phyloP scores from a whole-genome alignment of 116 monocot genomes.

The Cymodocea nodosa region DNA sequence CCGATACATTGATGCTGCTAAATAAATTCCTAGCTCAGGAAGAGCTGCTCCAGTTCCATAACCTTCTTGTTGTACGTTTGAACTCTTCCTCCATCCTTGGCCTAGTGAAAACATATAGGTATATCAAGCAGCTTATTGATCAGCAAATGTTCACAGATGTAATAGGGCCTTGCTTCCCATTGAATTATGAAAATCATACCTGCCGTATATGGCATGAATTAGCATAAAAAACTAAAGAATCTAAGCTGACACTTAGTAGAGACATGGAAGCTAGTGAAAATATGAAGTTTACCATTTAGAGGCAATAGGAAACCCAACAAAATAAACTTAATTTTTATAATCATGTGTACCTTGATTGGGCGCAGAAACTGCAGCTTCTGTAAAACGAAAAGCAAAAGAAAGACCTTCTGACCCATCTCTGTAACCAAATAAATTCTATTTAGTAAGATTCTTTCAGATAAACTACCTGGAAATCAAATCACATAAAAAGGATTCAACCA shows the following conservation, averaged over 20 bases:
- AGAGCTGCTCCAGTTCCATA: constrained; percentile 86
- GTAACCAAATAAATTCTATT: constrained; percentile 13
- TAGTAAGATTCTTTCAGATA: not conserved
- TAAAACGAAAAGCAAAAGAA: constrained; percentile 98
- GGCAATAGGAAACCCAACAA: not conserved
- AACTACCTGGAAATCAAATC: too few species aligned
- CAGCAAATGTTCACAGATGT: not conserved
- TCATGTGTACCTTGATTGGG: constrained; percentile 59
- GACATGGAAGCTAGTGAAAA: too few species aligned
- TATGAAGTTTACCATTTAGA: too few species aligned
- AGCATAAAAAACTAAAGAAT: too few species aligned
- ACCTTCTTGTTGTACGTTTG: constrained; percentile 77
- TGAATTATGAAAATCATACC: too few species aligned
- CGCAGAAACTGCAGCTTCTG: constrained; percentile 49
- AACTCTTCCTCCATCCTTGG: constrained; percentile 79
- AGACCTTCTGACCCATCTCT: constrained; percentile 96
- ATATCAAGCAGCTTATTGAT: not conserved
- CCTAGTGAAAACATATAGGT: constrained; percentile 23
- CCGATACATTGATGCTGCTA: constrained; percentile 95
- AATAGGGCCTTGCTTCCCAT: too few species aligned
- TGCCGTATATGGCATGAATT: too few species aligned
- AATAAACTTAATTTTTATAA: not conserved
- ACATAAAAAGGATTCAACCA: too few species aligned
- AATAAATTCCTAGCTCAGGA: constrained; percentile 91
- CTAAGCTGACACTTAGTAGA: too few species aligned